Evolutionary conservation across 2,329 filamentous ascomycete species (phyloP).

Genomic region (Allantophomopsis lycopodina): DNA sequence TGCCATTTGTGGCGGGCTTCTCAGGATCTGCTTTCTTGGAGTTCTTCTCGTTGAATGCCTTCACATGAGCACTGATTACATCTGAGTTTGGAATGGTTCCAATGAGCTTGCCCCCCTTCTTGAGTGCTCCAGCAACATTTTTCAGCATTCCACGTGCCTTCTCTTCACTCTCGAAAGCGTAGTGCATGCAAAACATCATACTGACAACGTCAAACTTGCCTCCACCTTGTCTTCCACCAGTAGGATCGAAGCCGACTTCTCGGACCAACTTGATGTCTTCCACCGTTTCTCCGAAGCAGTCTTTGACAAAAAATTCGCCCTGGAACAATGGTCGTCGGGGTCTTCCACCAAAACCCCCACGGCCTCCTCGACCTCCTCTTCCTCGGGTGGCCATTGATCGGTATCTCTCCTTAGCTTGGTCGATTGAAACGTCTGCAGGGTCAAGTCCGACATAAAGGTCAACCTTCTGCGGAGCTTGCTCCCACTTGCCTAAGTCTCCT

Average conservation of each 20-base stretch:
- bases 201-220: constrained; percentile 91
- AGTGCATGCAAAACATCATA: constrained; percentile 99
- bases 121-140: constrained; percentile 81
- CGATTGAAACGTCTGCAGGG: constrained; percentile 82
- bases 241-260: constrained; percentile 76
- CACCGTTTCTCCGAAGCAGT: constrained; percentile 80
- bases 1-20: constrained; percentile 19
- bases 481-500: constrained; percentile 91
- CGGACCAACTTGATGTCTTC: constrained; percentile 69
- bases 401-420: constrained; percentile 80
- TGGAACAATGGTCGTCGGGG: constrained; percentile 55
- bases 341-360: constrained; percentile 25
- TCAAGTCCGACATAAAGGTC: constrained; percentile 89
- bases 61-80: constrained; percentile 68
- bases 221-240: constrained; percentile 49
- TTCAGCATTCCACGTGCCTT: constrained; percentile 86
- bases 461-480: constrained; percentile 82
- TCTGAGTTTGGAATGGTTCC: constrained; percentile 97
- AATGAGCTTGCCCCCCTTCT: constrained; percentile 88
- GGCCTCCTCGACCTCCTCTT: constrained; percentile 29
- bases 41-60: constrained; percentile 49
- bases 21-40: constrained; percentile 5
- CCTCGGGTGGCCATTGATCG: constrained; percentile 52
- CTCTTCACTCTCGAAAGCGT: constrained; percentile 85
- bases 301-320: constrained; percentile 77